phyloP scores from a whole-genome alignment of 352 stramenopile genomes.

The Peronosclerospora sorghi region DNA sequence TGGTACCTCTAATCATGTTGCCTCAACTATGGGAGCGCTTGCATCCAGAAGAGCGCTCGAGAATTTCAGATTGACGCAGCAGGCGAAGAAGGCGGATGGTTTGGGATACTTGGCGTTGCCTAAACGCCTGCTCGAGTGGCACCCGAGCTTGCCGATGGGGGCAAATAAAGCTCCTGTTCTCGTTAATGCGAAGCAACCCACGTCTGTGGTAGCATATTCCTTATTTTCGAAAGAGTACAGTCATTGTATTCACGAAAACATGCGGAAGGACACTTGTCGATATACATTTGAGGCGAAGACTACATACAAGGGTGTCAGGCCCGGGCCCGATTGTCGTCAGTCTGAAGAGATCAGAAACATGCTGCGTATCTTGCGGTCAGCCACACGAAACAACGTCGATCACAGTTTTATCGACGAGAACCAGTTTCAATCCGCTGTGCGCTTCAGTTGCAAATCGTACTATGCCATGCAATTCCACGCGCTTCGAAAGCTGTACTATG shows the following conservation, averaged over 20 bases:
- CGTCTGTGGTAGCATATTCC: constrained; percentile 78
- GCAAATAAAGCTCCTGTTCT: constrained; percentile 64
- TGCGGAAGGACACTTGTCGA: constrained; percentile 37
- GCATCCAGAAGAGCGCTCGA: constrained; percentile 51
- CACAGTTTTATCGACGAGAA: constrained; percentile 81
- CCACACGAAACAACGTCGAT: constrained; percentile 70
- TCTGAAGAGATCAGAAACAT: constrained; percentile 32
- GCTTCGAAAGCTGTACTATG: constrained; percentile 72
- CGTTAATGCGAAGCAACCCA: constrained; percentile 71
- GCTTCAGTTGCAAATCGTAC: constrained; percentile 83
- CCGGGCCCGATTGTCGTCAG: constrained; percentile 11
- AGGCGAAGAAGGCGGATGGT: constrained; percentile 46
- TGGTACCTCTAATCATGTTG: constrained; percentile 29
- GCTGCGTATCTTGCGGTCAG: constrained; percentile 55
- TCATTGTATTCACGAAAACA: constrained; percentile 61
- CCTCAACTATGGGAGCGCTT: constrained; percentile 56
- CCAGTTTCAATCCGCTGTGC: constrained; percentile 68
- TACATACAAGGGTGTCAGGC: constrained; percentile 21
- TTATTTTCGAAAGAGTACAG: constrained; percentile 78
- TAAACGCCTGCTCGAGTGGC: constrained; percentile 69
- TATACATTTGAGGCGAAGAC: constrained; percentile 22
- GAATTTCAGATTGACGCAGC: constrained; percentile 48
- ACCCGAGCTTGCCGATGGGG: constrained; percentile 62
- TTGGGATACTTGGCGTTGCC: constrained; percentile 69
- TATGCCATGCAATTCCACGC: constrained; percentile 86